Percentiles rank a stretch among this genome's conserved stretches.
These are phyloP conservation scores for Fraxinus velutina DNA, from an alignment of 305 asterid species.

Conservation along the genomic window DNA sequence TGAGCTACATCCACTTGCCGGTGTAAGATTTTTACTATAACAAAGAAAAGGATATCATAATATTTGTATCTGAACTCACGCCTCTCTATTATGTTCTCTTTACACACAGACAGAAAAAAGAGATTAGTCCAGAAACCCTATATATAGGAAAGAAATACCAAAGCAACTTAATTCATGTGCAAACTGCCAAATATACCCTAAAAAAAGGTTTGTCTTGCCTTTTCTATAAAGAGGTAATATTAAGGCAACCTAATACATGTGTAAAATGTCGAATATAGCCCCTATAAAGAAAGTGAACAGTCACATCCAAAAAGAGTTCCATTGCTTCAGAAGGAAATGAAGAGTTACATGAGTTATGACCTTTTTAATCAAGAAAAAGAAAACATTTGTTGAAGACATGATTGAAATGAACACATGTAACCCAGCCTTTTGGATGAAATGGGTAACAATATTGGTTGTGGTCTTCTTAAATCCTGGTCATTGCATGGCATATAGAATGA, in stretches of 20 bases:
- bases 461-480: background rate
- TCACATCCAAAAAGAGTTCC: background rate
- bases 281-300: background rate
- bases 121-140: background rate
- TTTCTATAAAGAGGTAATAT: background rate
- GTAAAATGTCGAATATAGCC: background rate
- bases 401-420: background rate
- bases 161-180: background rate
- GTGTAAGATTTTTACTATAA: background rate
- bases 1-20: background rate
- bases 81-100: background rate
- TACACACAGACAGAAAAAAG: background rate
- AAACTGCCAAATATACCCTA: background rate
- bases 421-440: background rate
- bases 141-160: background rate
- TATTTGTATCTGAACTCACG: background rate
- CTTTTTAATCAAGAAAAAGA: background rate
- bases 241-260: background rate
- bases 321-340: background rate
- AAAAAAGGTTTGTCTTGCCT: background rate
- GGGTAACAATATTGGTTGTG: background rate
- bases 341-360: background rate
- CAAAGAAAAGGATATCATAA: background rate
- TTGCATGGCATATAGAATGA: background rate
- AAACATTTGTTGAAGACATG: background rate